Evolutionary conservation across 768 basidiomycete species (phyloP).

Genomic region (Trametes villosa): DNA sequence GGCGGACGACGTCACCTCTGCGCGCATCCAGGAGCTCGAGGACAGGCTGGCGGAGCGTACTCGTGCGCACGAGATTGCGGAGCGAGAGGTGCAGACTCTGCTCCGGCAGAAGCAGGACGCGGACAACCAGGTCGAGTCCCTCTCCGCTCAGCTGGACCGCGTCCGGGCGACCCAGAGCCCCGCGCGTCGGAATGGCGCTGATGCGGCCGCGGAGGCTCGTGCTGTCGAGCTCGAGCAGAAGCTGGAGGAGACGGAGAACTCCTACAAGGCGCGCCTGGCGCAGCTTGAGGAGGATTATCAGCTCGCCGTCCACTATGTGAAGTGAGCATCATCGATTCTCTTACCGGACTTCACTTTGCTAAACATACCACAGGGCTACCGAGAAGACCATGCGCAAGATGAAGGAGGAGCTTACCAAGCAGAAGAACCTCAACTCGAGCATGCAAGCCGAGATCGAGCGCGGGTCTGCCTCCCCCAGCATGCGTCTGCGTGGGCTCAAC

Average conservation of each 20-base stretch:
- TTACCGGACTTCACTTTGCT: slow-evolving; percentile 21
- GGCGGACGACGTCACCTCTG: slow-evolving; percentile 39
- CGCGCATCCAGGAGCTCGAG: slow-evolving; percentile 76
- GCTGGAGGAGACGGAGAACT: slow-evolving; percentile 77
- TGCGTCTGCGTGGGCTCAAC: slow-evolving; percentile 58
- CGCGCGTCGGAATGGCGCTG: slow-evolving; percentile 37
- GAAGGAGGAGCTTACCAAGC: slow-evolving; percentile 93
- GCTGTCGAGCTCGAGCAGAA: slow-evolving; percentile 75
- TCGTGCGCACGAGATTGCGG: slow-evolving; percentile 71
- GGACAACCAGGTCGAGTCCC: slow-evolving; percentile 66
- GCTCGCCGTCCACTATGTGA: slow-evolving; percentile 96
- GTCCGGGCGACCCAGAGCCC: slow-evolving; percentile 64
- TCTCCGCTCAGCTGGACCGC: slow-evolving; percentile 71
- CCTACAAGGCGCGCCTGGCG: slow-evolving; percentile 78
- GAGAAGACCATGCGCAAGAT: slow-evolving; percentile 98
- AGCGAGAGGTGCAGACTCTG: slow-evolving; percentile 73
- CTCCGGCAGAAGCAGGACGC: slow-evolving; percentile 72
- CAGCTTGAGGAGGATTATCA: slow-evolving; percentile 97
- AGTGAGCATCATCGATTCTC: slow-evolving; percentile 55
- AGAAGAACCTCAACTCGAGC: slow-evolving; percentile 78
- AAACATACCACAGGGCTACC: slow-evolving; percentile 68
- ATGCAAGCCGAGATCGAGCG: slow-evolving; percentile 90
- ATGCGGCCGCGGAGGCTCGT: slow-evolving; percentile 48
- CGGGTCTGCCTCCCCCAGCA: slow-evolving; percentile 58
- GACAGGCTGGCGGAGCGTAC: slow-evolving; percentile 72